phyloP scores from a whole-genome alignment of 2,329 filamentous ascomycete genomes.

The Clarireedia monteithiana region DNA sequence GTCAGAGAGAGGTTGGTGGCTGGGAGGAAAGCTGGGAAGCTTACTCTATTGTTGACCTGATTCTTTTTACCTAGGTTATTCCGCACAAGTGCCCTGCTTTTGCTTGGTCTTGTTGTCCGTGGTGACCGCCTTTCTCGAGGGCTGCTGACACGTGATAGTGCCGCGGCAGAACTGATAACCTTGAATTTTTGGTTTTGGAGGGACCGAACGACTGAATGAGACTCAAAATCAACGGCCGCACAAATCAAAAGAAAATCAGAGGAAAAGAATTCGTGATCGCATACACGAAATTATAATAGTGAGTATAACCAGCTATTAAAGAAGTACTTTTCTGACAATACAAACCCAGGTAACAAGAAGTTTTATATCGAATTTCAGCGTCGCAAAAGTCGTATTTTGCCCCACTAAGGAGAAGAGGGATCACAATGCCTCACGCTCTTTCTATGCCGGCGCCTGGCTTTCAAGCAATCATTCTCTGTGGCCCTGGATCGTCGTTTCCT shows the following conservation, averaged over 20 bases:
- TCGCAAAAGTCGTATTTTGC: not conserved
- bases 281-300: not conserved
- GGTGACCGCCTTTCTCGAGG: not conserved
- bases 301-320: too few relatives aligned
- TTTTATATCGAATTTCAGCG: not conserved
- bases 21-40: constrained; percentile 1
- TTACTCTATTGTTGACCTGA: not conserved
- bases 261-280: not conserved
- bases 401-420: not conserved
- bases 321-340: too few relatives aligned
- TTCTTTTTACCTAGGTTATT: not conserved
- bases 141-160: not conserved
- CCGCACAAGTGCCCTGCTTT: too few relatives aligned
- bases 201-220: too few relatives aligned
- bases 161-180: not conserved
- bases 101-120: not conserved
- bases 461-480: constrained; percentile 76
- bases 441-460: constrained; percentile 68
- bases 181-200: not conserved
- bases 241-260: too few relatives aligned
- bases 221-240: too few relatives aligned
- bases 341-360: not conserved
- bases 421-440: constrained; percentile 65
- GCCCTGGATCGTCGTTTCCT: constrained; percentile 72
- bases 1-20: not conserved